Evolutionary conservation across 768 basidiomycete genomes (phyloP).

Genomic region (Baorangia bicolor): DNA sequence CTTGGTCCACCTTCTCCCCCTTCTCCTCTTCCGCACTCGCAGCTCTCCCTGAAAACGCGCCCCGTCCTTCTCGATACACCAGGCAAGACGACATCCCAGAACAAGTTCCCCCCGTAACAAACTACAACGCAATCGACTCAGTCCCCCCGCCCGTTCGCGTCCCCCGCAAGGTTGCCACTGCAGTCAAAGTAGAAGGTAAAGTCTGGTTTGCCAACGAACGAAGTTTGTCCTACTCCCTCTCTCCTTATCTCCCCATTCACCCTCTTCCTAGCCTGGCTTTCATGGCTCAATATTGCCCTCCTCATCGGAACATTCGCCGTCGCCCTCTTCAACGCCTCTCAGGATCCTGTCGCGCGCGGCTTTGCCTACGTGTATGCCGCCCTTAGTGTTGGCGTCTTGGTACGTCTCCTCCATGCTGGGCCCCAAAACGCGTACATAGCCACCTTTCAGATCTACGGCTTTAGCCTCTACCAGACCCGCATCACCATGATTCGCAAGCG

Average conservation of each 20-base stretch:
- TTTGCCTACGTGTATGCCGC: conserved; percentile 85
- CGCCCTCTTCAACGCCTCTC: conserved; percentile 86
- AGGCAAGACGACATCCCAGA: conserved; percentile 77
- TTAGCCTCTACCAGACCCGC: conserved; percentile 80
- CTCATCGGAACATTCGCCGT: conserved; percentile 82
- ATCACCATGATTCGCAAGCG: conserved; percentile 88
- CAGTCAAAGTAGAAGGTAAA: conserved; percentile 87
- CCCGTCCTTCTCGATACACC: conserved; percentile 48
- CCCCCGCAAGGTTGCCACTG: conserved; percentile 79
- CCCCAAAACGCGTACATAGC: not conserved
- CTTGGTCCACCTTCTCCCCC: conserved; percentile 65
- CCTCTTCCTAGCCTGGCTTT: conserved; percentile 72
- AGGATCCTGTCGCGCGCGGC: conserved; percentile 55
- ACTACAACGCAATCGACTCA: conserved; percentile 73
- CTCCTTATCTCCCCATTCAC: not conserved
- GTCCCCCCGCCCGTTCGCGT: conserved; percentile 65
- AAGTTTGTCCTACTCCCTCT: conserved; percentile 46
- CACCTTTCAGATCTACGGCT: conserved; percentile 71
- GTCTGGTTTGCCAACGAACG: conserved; percentile 98
- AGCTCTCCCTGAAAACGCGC: conserved; percentile 41
- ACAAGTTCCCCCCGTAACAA: conserved; percentile 56
- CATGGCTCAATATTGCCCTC: conserved; percentile 86
- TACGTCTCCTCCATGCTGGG: conserved; percentile 20
- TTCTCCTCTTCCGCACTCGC: conserved; percentile 68
- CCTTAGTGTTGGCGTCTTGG: conserved; percentile 72